Percentiles rank a stretch among this genome's conserved stretches.
phyloP scores from a whole-genome alignment of 495 filamentous ascomycete species.

The Lentithecium fluviatile region DNA sequence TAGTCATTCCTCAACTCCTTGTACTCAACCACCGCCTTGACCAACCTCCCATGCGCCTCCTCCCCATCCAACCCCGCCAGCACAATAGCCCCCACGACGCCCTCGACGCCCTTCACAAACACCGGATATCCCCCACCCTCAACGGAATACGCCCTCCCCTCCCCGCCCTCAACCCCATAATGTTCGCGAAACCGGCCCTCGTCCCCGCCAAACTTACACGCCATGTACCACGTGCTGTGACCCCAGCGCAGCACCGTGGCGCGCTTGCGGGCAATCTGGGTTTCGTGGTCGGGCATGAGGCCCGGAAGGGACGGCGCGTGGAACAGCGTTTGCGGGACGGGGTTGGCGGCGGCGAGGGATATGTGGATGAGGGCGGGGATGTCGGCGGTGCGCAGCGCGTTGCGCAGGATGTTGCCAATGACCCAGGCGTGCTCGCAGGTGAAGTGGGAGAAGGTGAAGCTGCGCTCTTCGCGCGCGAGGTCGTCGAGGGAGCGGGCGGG shows the following conservation, averaged over 20 bases:
- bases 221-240: conserved; percentile 64
- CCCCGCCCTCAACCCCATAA: conserved; percentile 51
- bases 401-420: conserved; percentile 62
- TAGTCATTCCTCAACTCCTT: conserved; percentile 29
- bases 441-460: conserved; percentile 61
- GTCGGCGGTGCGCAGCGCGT: conserved; percentile 57
- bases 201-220: conserved; percentile 56
- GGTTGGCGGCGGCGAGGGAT: conserved; percentile 50
- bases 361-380: conserved; percentile 66
- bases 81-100: conserved; percentile 68
- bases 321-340: conserved; percentile 56
- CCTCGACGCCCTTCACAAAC: conserved; percentile 67
- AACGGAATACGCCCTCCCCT: conserved; percentile 65
- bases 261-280: conserved; percentile 54
- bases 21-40: conserved; percentile 59
- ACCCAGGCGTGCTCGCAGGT: conserved; percentile 65
- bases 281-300: conserved; percentile 53
- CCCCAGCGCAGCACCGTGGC: conserved; percentile 72
- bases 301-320: conserved; percentile 57
- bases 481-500: conserved; percentile 37
- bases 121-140: conserved; percentile 74
- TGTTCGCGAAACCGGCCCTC: conserved; percentile 53
- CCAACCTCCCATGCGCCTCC: conserved; percentile 73
- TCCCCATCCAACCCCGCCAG: conserved; percentile 75
- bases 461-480: conserved; percentile 54